Conservation (phyloP, 2,329 filamentous ascomycete genomes). For the Diaporthe longicolla region DNA sequence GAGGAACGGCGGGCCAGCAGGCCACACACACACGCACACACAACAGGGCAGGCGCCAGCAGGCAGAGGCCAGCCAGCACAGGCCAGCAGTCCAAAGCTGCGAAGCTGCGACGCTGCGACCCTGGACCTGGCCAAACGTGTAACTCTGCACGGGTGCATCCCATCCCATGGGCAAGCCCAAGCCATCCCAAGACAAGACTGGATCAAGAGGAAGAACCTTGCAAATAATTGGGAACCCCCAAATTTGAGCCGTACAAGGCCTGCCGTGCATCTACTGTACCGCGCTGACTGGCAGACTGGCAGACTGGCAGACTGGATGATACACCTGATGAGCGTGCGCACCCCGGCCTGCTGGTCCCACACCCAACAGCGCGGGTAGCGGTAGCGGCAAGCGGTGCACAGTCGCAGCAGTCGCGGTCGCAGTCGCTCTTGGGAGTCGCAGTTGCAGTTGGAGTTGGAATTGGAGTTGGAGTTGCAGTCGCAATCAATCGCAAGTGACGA, state of each 20-base stretch:
- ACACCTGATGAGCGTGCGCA: background rate
- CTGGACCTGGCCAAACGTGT: constrained; percentile 33
- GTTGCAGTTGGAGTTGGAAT: too few relatives aligned
- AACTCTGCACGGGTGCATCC: constrained; percentile 33
- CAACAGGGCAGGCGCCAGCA: background rate
- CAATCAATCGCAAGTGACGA: background rate
- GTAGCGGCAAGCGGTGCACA: constrained; percentile 13
- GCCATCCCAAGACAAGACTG: constrained; percentile 32
- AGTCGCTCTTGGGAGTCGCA: background rate
- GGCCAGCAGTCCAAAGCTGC: background rate
- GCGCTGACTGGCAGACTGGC: too few relatives aligned
- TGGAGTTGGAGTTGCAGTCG: background rate
- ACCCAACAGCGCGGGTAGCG: constrained; percentile 29
- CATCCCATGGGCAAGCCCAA: constrained; percentile 19
- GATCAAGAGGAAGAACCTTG: constrained; percentile 29
- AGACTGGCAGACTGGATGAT: too few relatives aligned
- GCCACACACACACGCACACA: background rate
- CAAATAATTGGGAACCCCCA: constrained; percentile 25
- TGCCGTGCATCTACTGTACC: background rate
- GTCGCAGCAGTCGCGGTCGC: constrained; percentile 3
- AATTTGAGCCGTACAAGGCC: constrained; percentile 1
- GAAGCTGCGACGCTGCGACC: background rate
- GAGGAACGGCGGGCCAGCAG: constrained; percentile 25
- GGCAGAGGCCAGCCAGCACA: background rate
- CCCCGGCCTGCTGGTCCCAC: constrained; percentile 12